Base-by-base conservation (phyloP, 2,329 filamentous ascomycete species). In the Pyrenochaeta sp. region DNA sequence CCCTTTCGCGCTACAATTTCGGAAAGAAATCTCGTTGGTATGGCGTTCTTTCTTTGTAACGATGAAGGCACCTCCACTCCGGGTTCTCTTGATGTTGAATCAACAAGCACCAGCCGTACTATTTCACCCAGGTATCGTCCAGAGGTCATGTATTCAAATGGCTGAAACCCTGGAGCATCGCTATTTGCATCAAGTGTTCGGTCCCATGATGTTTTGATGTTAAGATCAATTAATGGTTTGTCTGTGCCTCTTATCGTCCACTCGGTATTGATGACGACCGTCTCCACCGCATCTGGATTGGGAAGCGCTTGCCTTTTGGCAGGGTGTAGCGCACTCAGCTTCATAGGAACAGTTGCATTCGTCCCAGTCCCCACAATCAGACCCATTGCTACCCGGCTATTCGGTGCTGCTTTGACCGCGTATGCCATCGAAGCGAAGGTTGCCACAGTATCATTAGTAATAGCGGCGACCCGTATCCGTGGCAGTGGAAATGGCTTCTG, bases 131-230 rank as follows among this genome's bases (percentile, higher is more conserved):
- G 81, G 69, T 93, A 93, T 35, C 90, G 82, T 2, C 90, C 90
- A 2, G 90, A 85, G 0, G 90, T 92, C 88, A 94, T 91, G 75
- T 93, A 94, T 70, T 95, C 91, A 17, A 94, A 84, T 0, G 90
- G 90, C 61, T 94, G 90, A 64, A 94, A 92, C 0, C 90, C 90
- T 0, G 90, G 89, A 6, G 79, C 80, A 63, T 91, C 87, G 63
- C 87, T 88, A 40, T 86, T 83, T 4, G 75, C 75, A 63, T 92
- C 90, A 5, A 95, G 81, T 53, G 82, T 77, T 9, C 79, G 75
- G 66, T 95, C 91, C 90, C 90, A 94, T 31, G 77, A 77, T 9
- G 85, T 92, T 45, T 91, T 84, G 42, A 93, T 81, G 1, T 80
- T 79, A 17, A 87, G 77, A 20, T 87, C 81, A 20, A 82, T 79